Conservation (phyloP, 164 flowering plant genomes). For the Vitis rotundifolia region DNA sequence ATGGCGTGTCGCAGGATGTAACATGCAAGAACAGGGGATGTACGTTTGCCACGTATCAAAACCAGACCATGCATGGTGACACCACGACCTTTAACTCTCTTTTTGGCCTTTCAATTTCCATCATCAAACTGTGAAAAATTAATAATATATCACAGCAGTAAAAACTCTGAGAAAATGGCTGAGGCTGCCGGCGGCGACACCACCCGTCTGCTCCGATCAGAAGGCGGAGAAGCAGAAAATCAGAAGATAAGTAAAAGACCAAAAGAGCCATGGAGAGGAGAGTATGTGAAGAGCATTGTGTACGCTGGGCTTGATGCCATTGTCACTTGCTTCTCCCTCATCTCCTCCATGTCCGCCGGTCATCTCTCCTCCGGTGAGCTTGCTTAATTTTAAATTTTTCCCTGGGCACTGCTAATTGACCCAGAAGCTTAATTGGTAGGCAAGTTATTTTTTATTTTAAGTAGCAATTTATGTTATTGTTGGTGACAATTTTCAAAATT, state of each 20-base stretch:
- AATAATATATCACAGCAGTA: too few species aligned
- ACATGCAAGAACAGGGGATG: too few species aligned
- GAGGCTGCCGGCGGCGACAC: not conserved
- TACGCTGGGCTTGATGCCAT: conserved; percentile 67
- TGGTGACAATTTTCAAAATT: too few species aligned
- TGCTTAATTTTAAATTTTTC: not conserved
- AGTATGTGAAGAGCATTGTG: conserved; percentile 51
- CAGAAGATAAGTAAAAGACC: conserved; percentile 12
- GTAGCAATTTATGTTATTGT: too few species aligned
- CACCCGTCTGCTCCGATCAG: not conserved
- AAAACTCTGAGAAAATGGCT: not conserved
- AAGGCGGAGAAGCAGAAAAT: not conserved
- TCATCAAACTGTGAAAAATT: too few species aligned
- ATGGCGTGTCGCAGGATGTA: too few species aligned
- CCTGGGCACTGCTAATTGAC: too few species aligned
- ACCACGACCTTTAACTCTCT: not conserved
- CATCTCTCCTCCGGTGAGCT: conserved; percentile 52
- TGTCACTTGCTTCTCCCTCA: conserved; percentile 62
- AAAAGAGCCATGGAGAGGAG: conserved; percentile 42
- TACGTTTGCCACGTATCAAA: not conserved
- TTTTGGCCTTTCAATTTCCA: not conserved
- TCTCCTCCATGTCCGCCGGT: conserved; percentile 59
- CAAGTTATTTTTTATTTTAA: too few species aligned
- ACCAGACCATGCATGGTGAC: conserved; percentile 7
- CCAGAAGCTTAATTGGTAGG: too few species aligned